These are phyloP conservation scores for Rhamnella rubrinervis DNA, from an alignment of 331 rosid species.

Conservation along the genomic window DNA sequence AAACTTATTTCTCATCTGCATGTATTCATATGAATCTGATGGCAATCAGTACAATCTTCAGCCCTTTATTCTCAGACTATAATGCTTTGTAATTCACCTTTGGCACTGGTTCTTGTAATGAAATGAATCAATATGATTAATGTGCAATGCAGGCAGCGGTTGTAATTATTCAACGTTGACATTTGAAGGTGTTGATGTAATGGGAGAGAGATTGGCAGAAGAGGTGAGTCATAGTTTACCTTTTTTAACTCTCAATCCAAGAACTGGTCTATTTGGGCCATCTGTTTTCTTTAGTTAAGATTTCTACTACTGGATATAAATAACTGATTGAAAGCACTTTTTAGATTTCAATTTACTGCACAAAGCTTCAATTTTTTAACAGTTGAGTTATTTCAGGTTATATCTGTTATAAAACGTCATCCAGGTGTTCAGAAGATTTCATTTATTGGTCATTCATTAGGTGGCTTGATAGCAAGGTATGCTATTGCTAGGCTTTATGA, in stretches of 20 bases:
- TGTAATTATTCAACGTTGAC: constrained; percentile 64
- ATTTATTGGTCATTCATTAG: constrained; percentile 81
- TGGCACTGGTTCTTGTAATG: constrained; percentile 8
- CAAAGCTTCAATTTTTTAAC: constrained; percentile 15
- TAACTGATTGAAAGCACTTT: background rate
- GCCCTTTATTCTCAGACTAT: constrained; percentile 11
- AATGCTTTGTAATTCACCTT: constrained; percentile 6
- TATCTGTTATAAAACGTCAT: constrained; percentile 62
- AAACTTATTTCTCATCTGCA: background rate
- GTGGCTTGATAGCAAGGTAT: constrained; percentile 85
- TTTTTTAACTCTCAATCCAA: background rate
- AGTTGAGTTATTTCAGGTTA: constrained; percentile 47
- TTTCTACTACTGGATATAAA: background rate
- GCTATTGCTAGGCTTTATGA: constrained; percentile 79
- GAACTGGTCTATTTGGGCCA: background rate
- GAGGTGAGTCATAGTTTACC: constrained; percentile 49
- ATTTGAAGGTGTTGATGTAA: constrained; percentile 82
- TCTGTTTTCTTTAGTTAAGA: background rate
- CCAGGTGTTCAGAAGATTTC: constrained; percentile 74
- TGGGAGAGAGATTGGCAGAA: constrained; percentile 80
- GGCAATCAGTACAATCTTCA: background rate
- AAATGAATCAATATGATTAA: constrained; percentile 25
- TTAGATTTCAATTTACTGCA: constrained; percentile 15
- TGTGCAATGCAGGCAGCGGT: constrained; percentile 75
- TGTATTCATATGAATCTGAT: background rate